Conservation (phyloP, 306 rosid species). For the Prinsepia uniflora region DNA sequence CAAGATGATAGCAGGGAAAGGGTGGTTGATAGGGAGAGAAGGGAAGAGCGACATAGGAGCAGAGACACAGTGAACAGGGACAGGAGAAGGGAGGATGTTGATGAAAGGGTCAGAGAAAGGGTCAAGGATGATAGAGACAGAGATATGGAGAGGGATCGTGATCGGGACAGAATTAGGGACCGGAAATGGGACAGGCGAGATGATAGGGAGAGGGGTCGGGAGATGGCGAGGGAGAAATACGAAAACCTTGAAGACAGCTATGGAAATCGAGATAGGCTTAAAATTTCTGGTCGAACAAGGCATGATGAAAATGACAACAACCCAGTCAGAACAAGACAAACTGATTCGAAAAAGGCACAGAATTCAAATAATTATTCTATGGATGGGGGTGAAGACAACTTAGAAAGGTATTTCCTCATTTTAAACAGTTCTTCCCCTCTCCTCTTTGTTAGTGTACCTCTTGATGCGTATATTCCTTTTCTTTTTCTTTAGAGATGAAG, state of each 20-base stretch:
- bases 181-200: slow-evolving; percentile 27
- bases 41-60: slow-evolving; percentile 41
- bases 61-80: slow-evolving; percentile 34
- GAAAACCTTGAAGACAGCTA: slow-evolving; percentile 36
- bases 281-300: slow-evolving; percentile 45
- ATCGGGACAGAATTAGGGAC: slow-evolving; percentile 21
- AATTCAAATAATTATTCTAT: slow-evolving; percentile 29
- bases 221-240: slow-evolving; percentile 43
- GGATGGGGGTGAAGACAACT: slow-evolving; percentile 31
- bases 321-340: slow-evolving; percentile 33
- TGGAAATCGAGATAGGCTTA: slow-evolving; percentile 41
- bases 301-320: slow-evolving; percentile 44
- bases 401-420: slow-evolving; percentile 39
- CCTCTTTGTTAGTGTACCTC: background rate
- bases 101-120: slow-evolving; percentile 35
- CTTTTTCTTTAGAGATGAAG: slow-evolving; percentile 43
- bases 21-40: slow-evolving; percentile 41
- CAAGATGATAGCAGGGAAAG: slow-evolving; percentile 47
- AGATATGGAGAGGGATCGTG: slow-evolving; percentile 31
- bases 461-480: slow-evolving; percentile 11
- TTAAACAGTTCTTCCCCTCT: background rate
- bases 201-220: slow-evolving; percentile 36
- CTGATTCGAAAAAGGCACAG: slow-evolving; percentile 28
- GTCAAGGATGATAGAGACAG: slow-evolving; percentile 23
- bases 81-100: slow-evolving; percentile 44